Percentiles rank a stretch among this genome's conserved stretches.
Evolutionary conservation across 768 basidiomycete genomes (phyloP).

Genomic region (Tricholoma bakamatsutake): DNA sequence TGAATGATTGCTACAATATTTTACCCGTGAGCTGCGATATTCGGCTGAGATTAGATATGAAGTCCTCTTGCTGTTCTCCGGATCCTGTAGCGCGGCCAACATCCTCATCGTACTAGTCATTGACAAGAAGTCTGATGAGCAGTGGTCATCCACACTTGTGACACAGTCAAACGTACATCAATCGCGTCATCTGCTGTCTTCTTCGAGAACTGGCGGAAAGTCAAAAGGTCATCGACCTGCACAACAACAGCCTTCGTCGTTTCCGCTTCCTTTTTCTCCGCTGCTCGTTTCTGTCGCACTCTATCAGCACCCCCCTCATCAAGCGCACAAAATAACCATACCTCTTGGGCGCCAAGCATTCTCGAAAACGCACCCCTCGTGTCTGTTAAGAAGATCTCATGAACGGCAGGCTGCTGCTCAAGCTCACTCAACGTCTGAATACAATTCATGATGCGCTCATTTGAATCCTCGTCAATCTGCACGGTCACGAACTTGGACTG

Average conservation of each 20-base stretch:
- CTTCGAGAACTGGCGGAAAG: slow-evolving; percentile 94
- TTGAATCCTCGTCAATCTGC: slow-evolving; percentile 98
- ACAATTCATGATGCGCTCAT: slow-evolving; percentile 94
- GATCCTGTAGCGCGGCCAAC: slow-evolving; percentile 85
- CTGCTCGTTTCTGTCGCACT: slow-evolving; percentile 67
- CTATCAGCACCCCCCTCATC: not conserved
- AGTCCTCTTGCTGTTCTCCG: slow-evolving; percentile 81
- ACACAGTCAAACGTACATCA: slow-evolving; percentile 43
- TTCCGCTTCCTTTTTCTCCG: slow-evolving; percentile 87
- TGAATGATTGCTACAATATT: slow-evolving; percentile 5
- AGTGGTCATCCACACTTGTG: not conserved
- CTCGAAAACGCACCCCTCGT: slow-evolving; percentile 89
- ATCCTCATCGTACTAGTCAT: slow-evolving; percentile 76
- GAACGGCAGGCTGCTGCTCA: slow-evolving; percentile 46
- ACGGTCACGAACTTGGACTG: slow-evolving; percentile 92
- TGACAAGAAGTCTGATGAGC: slow-evolving; percentile 4
- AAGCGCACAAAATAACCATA: slow-evolving; percentile 22
- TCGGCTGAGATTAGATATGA: slow-evolving; percentile 88
- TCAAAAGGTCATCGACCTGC: slow-evolving; percentile 90
- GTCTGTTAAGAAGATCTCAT: slow-evolving; percentile 76
- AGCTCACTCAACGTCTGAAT: slow-evolving; percentile 89
- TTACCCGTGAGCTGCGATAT: slow-evolving; percentile 91
- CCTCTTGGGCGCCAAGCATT: slow-evolving; percentile 96
- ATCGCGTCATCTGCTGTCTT: slow-evolving; percentile 78
- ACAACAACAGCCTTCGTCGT: slow-evolving; percentile 56